These are phyloP conservation scores for Salmacisia buchloeana DNA, from an alignment of 1,284 basidiomycete genomes.

Conservation along the genomic window DNA sequence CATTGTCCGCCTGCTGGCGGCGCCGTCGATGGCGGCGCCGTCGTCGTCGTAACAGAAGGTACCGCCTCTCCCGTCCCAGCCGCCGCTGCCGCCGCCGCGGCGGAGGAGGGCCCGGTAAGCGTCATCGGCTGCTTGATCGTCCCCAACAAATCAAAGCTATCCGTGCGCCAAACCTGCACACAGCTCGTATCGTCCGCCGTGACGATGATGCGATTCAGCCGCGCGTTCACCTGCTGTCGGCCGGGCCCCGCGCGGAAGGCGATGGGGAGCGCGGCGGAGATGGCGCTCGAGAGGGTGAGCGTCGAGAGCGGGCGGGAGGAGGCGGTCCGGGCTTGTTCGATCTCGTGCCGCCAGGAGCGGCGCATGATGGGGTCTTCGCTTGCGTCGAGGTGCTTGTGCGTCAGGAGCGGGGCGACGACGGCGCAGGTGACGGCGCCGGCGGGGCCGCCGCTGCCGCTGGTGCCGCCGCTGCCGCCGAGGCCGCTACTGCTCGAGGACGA, in stretches of 20 bases:
- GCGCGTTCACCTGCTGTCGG: conserved; percentile 8
- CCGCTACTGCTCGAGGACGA: too few species aligned
- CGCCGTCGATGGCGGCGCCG: too few species aligned
- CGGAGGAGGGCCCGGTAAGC: too few species aligned
- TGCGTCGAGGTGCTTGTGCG: conserved; percentile 16
- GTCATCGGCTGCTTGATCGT: not conserved
- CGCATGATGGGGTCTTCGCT: conserved; percentile 25
- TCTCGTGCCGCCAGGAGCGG: conserved; percentile 6
- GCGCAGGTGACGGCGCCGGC: conserved; percentile 31
- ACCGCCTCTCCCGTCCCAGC: too few species aligned
- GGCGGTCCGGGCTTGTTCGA: conserved; percentile 7
- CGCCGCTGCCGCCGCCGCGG: too few species aligned
- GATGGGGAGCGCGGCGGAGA: conserved; percentile 6
- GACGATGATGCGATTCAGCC: conserved; percentile 26
- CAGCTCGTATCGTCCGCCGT: conserved; percentile 29
- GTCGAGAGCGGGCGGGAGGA: not conserved
- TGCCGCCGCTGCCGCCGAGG: too few species aligned
- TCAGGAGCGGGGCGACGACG: conserved; percentile 26
- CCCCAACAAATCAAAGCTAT: conserved; percentile 14
- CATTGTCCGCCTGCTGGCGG: too few species aligned
- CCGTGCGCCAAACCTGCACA: conserved; percentile 29
- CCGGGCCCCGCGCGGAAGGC: conserved; percentile 7
- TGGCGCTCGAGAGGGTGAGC: not conserved
- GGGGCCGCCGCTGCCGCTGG: too few species aligned
- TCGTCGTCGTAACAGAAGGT: too few species aligned